These are phyloP conservation scores for Cladosporium sphaerospermum DNA, from an alignment of 2,329 filamentous ascomycete species.

Conservation along the genomic window DNA sequence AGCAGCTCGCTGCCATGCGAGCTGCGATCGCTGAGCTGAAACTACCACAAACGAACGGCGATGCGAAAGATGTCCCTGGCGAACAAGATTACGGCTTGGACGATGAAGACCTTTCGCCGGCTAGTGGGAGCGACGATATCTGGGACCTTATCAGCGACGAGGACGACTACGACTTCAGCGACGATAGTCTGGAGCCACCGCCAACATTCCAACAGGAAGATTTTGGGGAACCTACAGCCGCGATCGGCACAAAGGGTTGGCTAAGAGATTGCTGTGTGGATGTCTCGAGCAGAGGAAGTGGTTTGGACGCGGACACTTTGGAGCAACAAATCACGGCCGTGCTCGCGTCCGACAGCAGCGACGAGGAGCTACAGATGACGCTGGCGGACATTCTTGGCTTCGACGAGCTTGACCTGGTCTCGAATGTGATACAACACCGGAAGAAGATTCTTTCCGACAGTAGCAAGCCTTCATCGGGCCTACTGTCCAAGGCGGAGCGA, in stretches of 20 bases:
- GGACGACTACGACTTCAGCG: conserved; percentile 60
- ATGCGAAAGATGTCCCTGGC: conserved; percentile 31
- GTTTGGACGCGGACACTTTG: conserved; percentile 63
- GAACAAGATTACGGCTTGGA: conserved; percentile 45
- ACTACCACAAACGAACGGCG: conserved; percentile 43
- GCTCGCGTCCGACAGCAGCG: conserved; percentile 60
- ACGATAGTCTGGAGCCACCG: conserved; percentile 47
- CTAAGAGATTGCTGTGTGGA: conserved; percentile 60
- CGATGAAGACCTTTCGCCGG: conserved; percentile 57
- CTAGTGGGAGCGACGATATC: conserved; percentile 68
- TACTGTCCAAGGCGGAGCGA: conserved; percentile 71
- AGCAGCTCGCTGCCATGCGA: conserved; percentile 80
- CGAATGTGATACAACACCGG: conserved; percentile 77
- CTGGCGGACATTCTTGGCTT: conserved; percentile 88
- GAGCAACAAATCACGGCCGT: conserved; percentile 71
- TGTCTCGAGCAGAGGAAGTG: conserved; percentile 60
- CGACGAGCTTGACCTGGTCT: conserved; percentile 87
- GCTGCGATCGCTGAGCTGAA: conserved; percentile 71
- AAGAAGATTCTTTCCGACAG: conserved; percentile 52
- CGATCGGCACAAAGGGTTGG: conserved; percentile 50
- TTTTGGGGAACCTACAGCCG: conserved; percentile 31
- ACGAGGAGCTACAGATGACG: conserved; percentile 86
- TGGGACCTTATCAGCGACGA: conserved; percentile 86
- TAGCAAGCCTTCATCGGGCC: conserved; percentile 35
- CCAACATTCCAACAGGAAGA: background rate